Conservation (phyloP, 1,284 basidiomycete genomes). For the Naganishia sp. region DNA sequence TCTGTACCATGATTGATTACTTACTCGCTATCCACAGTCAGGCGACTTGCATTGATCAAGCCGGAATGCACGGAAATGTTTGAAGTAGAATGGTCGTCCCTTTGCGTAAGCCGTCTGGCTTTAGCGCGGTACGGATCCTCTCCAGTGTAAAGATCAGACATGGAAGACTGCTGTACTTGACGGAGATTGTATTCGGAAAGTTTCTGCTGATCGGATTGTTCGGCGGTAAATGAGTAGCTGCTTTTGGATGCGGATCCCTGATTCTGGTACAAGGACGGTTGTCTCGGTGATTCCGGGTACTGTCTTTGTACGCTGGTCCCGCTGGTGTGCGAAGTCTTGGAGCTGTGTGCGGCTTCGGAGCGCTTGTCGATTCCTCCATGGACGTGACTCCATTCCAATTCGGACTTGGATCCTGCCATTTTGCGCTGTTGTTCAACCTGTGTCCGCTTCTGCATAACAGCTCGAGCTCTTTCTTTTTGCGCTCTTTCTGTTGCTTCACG, state of each 20-base stretch:
- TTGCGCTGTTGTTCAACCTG: slow-evolving; percentile 64
- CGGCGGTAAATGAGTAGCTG: slow-evolving; percentile 12
- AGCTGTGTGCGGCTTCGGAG: slow-evolving; percentile 23
- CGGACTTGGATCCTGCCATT: slow-evolving; percentile 38
- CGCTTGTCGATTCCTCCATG: slow-evolving; percentile 55
- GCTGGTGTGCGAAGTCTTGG: slow-evolving; percentile 27
- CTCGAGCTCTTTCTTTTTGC: slow-evolving; percentile 79
- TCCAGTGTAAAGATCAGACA: not conserved
- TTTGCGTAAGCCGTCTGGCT: slow-evolving; percentile 75
- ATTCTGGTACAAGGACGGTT: slow-evolving; percentile 14
- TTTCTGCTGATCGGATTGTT: slow-evolving; percentile 10
- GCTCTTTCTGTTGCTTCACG: slow-evolving; percentile 71
- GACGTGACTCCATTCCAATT: slow-evolving; percentile 58
- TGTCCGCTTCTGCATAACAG: slow-evolving; percentile 90
- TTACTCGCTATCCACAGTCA: slow-evolving; percentile 53
- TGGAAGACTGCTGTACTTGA: slow-evolving; percentile 1
- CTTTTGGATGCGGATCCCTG: slow-evolving; percentile 4
- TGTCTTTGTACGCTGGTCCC: slow-evolving; percentile 25
- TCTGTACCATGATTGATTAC: slow-evolving; percentile 33
- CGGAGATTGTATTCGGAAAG: slow-evolving; percentile 9
- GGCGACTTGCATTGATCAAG: slow-evolving; percentile 52
- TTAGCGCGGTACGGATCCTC: slow-evolving; percentile 63
- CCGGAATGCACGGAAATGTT: slow-evolving; percentile 74
- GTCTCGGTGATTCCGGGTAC: slow-evolving; percentile 11
- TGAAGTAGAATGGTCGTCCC: slow-evolving; percentile 86